Evolutionary conservation across 441 rosid species (phyloP).

Genomic region (Bruguiera hainesii): DNA sequence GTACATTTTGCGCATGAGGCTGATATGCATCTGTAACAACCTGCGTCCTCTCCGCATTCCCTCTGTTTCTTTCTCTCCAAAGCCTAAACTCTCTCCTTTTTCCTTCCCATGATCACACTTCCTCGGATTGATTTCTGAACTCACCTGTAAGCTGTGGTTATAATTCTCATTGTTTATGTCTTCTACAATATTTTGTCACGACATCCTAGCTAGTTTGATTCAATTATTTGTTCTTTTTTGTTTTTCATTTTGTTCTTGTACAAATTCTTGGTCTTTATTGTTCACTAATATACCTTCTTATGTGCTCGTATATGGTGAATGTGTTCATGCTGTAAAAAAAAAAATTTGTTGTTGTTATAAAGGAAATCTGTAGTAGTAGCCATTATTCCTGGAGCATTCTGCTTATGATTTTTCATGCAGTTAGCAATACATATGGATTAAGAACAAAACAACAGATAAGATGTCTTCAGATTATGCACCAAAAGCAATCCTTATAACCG

Average conservation of each 20-base stretch:
- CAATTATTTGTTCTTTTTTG: too few relatives aligned
- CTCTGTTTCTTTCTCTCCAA: not conserved
- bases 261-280: too few relatives aligned
- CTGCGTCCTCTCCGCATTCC: not conserved
- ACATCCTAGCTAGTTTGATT: too few relatives aligned
- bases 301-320: too few relatives aligned
- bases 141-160: too few relatives aligned
- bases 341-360: too few relatives aligned
- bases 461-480: conserved; percentile 39
- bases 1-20: not conserved
- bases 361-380: not conserved
- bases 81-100: not conserved
- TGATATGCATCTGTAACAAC: conserved; percentile 7
- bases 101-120: not conserved
- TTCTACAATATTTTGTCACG: too few relatives aligned
- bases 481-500: conserved; percentile 55
- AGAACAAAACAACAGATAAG: not conserved
- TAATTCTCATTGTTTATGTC: too few relatives aligned
- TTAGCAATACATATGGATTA: not conserved
- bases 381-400: not conserved
- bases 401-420: not conserved
- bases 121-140: too few relatives aligned
- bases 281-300: too few relatives aligned
- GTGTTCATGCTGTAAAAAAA: too few relatives aligned
- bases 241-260: too few relatives aligned